Percentiles rank a stretch among this genome's conserved stretches.
Conservation (phyloP, 225 moss, liverwort and hornwort species). For the Polytrichum commune region DNA sequence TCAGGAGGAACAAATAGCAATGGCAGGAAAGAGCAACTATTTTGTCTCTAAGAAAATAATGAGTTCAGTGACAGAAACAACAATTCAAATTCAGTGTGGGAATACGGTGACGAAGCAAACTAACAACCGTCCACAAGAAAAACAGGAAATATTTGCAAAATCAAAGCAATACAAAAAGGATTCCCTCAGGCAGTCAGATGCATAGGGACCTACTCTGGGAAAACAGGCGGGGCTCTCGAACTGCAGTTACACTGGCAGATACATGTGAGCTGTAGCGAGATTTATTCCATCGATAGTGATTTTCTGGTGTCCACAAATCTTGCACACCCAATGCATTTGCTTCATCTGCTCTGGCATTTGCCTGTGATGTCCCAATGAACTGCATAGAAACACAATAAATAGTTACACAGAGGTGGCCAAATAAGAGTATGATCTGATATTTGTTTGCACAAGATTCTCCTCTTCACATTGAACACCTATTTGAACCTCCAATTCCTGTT, state of each 20-base stretch:
- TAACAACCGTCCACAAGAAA: no score
- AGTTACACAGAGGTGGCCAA: no score
- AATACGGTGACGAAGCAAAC: no score
- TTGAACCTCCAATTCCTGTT: no score
- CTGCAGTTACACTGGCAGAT: constrained; percentile 59
- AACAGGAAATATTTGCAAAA: not conserved
- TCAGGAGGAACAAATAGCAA: no score
- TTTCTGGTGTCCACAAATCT: constrained; percentile 96
- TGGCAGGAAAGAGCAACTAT: no score
- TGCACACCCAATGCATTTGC: constrained; percentile 55
- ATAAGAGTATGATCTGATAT: no score
- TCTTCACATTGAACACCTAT: no score
- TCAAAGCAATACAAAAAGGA: not conserved
- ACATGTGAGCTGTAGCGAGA: constrained; percentile 83
- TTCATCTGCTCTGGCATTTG: constrained; percentile 78
- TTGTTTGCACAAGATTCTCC: no score
- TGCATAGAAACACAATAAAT: constrained; percentile 16
- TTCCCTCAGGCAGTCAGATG: not conserved
- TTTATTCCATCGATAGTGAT: constrained; percentile 86
- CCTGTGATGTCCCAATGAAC: constrained; percentile 79
- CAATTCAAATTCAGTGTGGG: no score
- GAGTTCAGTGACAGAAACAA: no score
- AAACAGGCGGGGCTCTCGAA: constrained; percentile 67
- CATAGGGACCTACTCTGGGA: constrained; percentile 64
- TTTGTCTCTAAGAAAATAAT: no score